phyloP scores from a whole-genome alignment of 192 early-diverging fungal species.

The Backusella sp. region DNA sequence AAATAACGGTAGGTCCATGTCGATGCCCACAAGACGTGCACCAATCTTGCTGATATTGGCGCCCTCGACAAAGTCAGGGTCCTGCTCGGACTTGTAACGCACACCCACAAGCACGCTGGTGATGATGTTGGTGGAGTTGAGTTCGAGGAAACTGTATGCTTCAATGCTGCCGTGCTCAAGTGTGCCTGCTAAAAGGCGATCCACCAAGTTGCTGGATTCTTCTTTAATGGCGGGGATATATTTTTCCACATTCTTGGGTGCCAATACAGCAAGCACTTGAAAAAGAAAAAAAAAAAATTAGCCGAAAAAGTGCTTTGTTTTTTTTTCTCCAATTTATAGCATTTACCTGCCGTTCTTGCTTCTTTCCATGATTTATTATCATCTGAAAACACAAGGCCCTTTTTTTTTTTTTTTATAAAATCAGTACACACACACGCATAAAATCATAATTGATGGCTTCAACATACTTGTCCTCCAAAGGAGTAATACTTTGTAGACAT shows the following conservation, averaged over 20 bases:
- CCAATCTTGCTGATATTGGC: not conserved
- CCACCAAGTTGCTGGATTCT: not conserved
- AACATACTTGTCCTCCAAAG: not conserved
- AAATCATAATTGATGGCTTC: too few relatives aligned
- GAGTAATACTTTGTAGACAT: not conserved
- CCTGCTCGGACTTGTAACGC: not conserved
- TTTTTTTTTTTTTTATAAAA: not conserved
- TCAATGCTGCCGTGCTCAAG: not conserved
- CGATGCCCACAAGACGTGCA: not conserved
- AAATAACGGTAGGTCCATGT: not conserved
- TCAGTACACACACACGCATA: not conserved
- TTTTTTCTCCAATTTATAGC: too few relatives aligned
- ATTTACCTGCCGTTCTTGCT: conserved; percentile 11
- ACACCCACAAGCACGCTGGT: not conserved
- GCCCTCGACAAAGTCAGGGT: not conserved
- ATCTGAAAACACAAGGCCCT: not conserved
- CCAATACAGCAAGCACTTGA: not conserved
- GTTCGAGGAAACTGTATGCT: not conserved
- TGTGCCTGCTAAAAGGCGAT: not conserved
- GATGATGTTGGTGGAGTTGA: conserved; percentile 1
- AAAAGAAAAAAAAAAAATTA: too few relatives aligned
- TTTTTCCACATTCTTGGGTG: not conserved
- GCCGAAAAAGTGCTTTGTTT: too few relatives aligned
- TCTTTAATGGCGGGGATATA: not conserved
- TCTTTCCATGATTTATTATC: not conserved